These are phyloP conservation scores for Paragyromitra xinjiangensis DNA, from an alignment of 495 filamentous ascomycete species.

Conservation along the genomic window DNA sequence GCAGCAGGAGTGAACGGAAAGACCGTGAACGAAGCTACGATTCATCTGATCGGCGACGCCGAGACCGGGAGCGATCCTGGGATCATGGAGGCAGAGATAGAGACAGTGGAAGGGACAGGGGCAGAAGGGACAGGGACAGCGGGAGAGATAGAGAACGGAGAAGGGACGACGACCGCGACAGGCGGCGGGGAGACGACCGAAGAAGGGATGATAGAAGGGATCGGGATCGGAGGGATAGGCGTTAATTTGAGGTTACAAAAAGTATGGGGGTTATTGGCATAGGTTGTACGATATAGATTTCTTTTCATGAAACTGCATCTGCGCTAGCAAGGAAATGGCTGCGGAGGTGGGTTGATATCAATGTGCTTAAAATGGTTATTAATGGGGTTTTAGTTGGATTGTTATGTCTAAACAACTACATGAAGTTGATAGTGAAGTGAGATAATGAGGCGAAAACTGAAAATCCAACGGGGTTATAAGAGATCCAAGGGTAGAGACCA, in stretches of 20 bases:
- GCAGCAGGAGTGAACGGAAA: constrained; percentile 58
- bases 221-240: constrained; percentile 37
- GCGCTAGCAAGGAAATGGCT: not conserved
- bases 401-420: not conserved
- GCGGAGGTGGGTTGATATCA: not conserved
- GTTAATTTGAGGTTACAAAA: constrained; percentile 15
- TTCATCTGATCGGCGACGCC: constrained; percentile 27
- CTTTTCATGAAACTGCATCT: constrained; percentile 12
- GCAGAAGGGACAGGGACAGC: constrained; percentile 34
- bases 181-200: constrained; percentile 36
- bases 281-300: constrained; percentile 30
- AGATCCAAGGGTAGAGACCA: no score
- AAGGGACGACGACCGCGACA: constrained; percentile 46
- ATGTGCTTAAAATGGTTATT: not conserved
- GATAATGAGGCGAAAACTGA: not conserved
- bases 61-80: constrained; percentile 54
- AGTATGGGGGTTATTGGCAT: not conserved
- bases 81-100: constrained; percentile 49
- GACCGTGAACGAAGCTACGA: constrained; percentile 57
- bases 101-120: constrained; percentile 33
- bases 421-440: not conserved
- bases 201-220: constrained; percentile 40
- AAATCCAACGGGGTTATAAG: no score
- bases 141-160: constrained; percentile 41
- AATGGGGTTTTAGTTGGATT: not conserved